phyloP scores from a whole-genome alignment of 768 basidiomycete species.

The Amanita exitialis region DNA sequence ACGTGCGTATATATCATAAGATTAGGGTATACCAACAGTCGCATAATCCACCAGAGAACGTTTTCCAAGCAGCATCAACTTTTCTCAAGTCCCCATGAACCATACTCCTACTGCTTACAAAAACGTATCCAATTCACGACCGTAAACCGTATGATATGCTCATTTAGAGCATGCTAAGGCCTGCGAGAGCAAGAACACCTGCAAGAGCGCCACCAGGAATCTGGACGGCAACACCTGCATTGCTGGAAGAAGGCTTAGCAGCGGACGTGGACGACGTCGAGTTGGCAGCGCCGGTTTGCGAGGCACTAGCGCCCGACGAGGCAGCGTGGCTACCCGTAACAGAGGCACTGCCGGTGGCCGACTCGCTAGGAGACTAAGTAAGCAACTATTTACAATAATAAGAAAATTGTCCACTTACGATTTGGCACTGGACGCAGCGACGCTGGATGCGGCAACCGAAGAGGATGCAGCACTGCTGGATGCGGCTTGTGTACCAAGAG shows the following conservation, averaged over 20 bases:
- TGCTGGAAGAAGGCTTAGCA: not conserved
- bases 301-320: too few species aligned
- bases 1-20: not conserved
- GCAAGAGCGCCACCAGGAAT: constrained; percentile 1
- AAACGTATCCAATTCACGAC: not conserved
- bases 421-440: not conserved
- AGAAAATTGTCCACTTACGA: not conserved
- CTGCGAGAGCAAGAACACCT: constrained; percentile 2
- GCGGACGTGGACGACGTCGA: not conserved
- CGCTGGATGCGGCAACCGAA: not conserved
- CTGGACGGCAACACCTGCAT: not conserved
- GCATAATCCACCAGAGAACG: not conserved
- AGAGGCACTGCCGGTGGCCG: not conserved
- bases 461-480: not conserved
- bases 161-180: constrained; percentile 1
- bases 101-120: not conserved
- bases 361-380: too few species aligned
- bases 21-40: not conserved
- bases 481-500: not conserved
- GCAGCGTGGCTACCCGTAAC: too few species aligned
- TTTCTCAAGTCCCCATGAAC: not conserved
- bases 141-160: not conserved
- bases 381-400: too few species aligned
- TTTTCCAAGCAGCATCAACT: not conserved
- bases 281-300: too few species aligned